These are phyloP conservation scores for Aureobasidium sp. DNA, from an alignment of 2,329 filamentous ascomycete genomes.

Conservation along the genomic window DNA sequence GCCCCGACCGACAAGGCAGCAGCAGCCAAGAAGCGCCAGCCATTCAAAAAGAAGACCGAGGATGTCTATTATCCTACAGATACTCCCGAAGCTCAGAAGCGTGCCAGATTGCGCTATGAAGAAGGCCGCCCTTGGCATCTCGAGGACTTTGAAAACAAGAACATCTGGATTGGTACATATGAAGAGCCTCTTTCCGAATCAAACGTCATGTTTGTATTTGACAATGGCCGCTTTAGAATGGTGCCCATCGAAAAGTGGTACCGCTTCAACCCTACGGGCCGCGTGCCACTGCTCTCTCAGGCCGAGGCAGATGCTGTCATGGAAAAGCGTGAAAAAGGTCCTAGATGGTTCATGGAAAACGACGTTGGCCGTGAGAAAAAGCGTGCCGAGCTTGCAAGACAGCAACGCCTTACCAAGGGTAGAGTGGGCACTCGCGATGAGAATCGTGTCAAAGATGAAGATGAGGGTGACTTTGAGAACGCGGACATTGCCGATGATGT, in stretches of 20 bases:
- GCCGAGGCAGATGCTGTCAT: constrained; percentile 82
- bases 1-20: constrained; percentile 66
- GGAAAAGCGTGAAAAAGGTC: constrained; percentile 68
- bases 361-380: constrained; percentile 28
- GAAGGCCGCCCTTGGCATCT: constrained; percentile 95
- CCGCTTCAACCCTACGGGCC: constrained; percentile 64
- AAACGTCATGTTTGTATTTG: constrained; percentile 70
- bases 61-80: constrained; percentile 79
- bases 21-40: constrained; percentile 51
- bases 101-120: constrained; percentile 67
- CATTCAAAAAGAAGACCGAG: constrained; percentile 70
- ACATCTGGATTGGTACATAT: constrained; percentile 88
- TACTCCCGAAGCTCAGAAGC: constrained; percentile 63
- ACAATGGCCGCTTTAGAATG: constrained; percentile 66
- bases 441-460: constrained; percentile 32
- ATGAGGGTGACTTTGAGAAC: constrained; percentile 34
- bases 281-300: constrained; percentile 61
- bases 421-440: constrained; percentile 31
- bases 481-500: constrained; percentile 49
- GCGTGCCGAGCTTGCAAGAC: constrained; percentile 19
- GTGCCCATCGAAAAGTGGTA: constrained; percentile 95
- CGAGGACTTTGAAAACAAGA: constrained; percentile 92
- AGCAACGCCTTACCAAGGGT: constrained; percentile 52
- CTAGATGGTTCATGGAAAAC: constrained; percentile 70
- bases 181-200: constrained; percentile 78